These are phyloP conservation scores for Lactarius akahatsu DNA, from an alignment of 768 basidiomycete species.

Conservation along the genomic window DNA sequence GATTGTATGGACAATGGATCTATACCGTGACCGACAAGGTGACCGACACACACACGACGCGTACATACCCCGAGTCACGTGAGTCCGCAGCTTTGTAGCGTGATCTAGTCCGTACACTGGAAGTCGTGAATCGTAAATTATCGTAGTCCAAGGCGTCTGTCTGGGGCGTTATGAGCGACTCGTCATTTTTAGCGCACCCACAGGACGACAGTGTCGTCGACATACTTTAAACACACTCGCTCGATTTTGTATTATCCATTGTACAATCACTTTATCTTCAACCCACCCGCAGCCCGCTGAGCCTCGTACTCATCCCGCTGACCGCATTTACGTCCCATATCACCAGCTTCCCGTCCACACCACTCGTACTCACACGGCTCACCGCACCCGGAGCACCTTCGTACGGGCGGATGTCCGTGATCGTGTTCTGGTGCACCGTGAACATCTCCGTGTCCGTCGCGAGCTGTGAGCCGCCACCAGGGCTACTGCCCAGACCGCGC, in stretches of 20 bases:
- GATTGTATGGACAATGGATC: no score
- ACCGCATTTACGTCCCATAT: conserved; percentile 81
- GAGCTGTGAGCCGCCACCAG: conserved; percentile 37
- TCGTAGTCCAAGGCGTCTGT: conserved; percentile 97
- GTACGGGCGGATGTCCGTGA: conserved; percentile 85
- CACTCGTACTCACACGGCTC: conserved; percentile 80
- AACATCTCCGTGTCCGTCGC: conserved; percentile 68
- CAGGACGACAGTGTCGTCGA: conserved; percentile 16
- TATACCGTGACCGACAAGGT: no score
- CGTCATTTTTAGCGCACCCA: conserved; percentile 40
- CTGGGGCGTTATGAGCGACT: conserved; percentile 89
- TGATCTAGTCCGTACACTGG: no score
- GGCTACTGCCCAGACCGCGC: conserved; percentile 49
- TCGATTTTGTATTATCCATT: conserved; percentile 10
- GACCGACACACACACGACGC: no score
- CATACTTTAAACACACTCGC: conserved; percentile 13
- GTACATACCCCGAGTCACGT: no score
- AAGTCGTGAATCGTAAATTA: no score
- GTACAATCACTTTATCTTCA: conserved; percentile 27
- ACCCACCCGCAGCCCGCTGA: conserved; percentile 42
- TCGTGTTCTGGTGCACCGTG: conserved; percentile 98
- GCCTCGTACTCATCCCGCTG: conserved; percentile 46
- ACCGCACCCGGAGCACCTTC: conserved; percentile 59
- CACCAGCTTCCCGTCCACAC: conserved; percentile 90
- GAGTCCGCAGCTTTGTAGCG: no score